Evolutionary conservation across 164 flowering plant species (phyloP), one percentile per base, ranked within the genome.

Genomic region (Magnolia changhungtana): DNA sequence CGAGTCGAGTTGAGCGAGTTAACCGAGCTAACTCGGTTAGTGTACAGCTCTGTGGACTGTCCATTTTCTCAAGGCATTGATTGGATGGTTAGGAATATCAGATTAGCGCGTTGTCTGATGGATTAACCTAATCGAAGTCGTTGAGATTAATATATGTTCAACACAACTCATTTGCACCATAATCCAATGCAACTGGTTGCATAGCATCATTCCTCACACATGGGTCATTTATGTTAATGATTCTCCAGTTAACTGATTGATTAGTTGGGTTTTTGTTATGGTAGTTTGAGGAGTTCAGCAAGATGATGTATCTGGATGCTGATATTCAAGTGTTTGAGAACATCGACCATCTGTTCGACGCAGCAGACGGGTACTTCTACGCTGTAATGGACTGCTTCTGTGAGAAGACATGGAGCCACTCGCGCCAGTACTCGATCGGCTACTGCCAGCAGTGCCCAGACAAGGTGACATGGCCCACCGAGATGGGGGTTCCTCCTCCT

Each of bases 311-410:
- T 75, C 63, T 80, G 73, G 81, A 80, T 63, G 81, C 78, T 9
- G 81, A 80, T 50, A 80, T 80, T 59, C 81, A 80, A 73, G 81
- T 80, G 63, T 80, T 7, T 50, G 81, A 80, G 14, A 80, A 80
- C 76, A 80, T 80, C 8, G 81, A 80, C 55, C 81, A 80, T 58
- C 78, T 80, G 45, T 80, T 80, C 29, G 81, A 80, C 19, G n/a
- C 69, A 0, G 67, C 78, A 6, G 73, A 80, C 14, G 78, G 76
- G 13, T 80, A 67, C 64, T 80, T 80, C 72, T 80, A 80, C 66
- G 81, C 81, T 0, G 81, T 80, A 29, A 75, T 75, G 81, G 81
- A 79, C 61, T 79, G 81, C 24, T 79, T 79, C 63, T 79, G 81
- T 50, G 81, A 80, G 81, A 45, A 67, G 63, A 72, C 81, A 45